A percentile compares a stretch with the other conserved stretches of the same genome.
phyloP scores from a whole-genome alignment of 371 early-diverging fungal species.

The Apophysomyces trapeziformis region DNA sequence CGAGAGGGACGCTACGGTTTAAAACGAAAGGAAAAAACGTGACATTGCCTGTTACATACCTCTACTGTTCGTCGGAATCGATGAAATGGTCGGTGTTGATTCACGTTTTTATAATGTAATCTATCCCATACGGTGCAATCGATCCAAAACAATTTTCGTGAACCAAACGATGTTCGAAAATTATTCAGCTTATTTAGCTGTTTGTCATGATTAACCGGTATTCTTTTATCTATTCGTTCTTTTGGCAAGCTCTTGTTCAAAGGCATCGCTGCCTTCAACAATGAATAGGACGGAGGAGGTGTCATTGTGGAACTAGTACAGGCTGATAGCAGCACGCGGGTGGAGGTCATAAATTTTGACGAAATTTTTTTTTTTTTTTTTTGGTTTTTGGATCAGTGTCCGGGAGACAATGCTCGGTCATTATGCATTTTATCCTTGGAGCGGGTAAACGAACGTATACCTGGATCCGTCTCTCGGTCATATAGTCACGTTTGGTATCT shows the following conservation, averaged over 20 bases:
- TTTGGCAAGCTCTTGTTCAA: conserved; percentile 19
- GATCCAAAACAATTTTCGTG: conserved; percentile 40
- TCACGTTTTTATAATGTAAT: conserved; percentile 38
- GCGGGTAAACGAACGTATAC: too few relatives aligned
- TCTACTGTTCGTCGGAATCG: conserved; percentile 37
- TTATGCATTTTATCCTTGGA: too few relatives aligned
- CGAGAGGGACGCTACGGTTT: neutral
- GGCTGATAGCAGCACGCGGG: too few relatives aligned
- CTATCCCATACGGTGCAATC: conserved; percentile 40
- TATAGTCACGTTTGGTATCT: too few relatives aligned
- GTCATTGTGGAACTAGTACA: neutral
- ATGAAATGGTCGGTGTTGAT: conserved; percentile 46
- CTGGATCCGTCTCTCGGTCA: too few relatives aligned
- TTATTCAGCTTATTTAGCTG: conserved; percentile 23
- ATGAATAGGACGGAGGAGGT: conserved; percentile 28
- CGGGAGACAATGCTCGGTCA: too few relatives aligned
- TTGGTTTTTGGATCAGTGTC: too few relatives aligned
- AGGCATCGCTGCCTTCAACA: conserved; percentile 29
- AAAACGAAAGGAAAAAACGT: neutral
- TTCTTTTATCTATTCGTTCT: conserved; percentile 36
- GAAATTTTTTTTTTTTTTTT: too few relatives aligned
- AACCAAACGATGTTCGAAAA: conserved; percentile 19
- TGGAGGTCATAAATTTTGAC: too few relatives aligned
- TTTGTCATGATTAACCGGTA: conserved; percentile 28
- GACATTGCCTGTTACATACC: conserved; percentile 1